These are phyloP conservation scores for Odonthalia washingtoniensis DNA, from an alignment of 31 red algal species.

Conservation along the genomic window DNA sequence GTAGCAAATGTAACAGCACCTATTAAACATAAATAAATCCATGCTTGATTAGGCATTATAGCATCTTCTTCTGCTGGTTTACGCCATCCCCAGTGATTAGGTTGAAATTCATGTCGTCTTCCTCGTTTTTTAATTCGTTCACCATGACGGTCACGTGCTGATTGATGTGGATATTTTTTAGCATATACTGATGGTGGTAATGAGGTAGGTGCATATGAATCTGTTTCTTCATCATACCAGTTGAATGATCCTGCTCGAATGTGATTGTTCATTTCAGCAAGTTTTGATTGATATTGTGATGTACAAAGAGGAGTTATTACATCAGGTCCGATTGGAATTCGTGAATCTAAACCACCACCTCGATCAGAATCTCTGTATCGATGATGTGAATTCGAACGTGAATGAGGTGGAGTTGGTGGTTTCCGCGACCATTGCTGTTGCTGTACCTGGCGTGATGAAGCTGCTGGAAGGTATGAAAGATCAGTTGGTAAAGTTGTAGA, in stretches of 20 bases:
- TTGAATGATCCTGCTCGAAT: neutral
- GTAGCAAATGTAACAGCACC: slow-evolving; percentile 69
- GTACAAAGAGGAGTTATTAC: neutral
- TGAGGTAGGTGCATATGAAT: slow-evolving; percentile 31
- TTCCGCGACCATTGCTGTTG: neutral
- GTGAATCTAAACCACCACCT: neutral
- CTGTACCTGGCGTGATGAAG: neutral
- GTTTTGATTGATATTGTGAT: neutral
- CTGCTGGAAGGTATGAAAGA: neutral
- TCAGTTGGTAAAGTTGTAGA: neutral
- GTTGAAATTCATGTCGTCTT: slow-evolving; percentile 47
- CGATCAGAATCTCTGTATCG: neutral
- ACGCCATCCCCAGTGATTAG: slow-evolving; percentile 71
- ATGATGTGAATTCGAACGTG: slow-evolving; percentile 2
- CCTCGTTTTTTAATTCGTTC: neutral
- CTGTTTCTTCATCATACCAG: slow-evolving; percentile 8
- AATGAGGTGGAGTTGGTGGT: no score
- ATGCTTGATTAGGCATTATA: slow-evolving; percentile 76
- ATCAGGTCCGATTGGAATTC: neutral
- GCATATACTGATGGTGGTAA: slow-evolving; percentile 10
- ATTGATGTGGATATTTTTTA: neutral
- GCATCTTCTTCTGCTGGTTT: slow-evolving; percentile 78
- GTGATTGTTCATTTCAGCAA: neutral
- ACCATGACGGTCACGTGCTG: slow-evolving; percentile 1
- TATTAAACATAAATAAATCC: slow-evolving; percentile 80